phyloP scores from a whole-genome alignment of 2,329 filamentous ascomycete genomes.

The Cytospora mali region DNA sequence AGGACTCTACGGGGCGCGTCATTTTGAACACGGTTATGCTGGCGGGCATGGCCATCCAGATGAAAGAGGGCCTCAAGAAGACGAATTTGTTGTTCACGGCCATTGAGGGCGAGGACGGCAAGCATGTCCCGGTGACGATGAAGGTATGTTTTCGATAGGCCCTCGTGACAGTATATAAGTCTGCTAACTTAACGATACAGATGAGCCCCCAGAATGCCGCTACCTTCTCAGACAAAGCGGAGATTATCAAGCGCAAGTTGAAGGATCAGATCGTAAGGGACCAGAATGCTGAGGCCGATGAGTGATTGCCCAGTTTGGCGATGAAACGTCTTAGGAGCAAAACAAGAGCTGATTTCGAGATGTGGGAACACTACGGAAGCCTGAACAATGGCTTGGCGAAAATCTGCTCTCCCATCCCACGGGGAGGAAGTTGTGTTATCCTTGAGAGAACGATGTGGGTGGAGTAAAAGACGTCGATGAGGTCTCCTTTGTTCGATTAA shows the following conservation, averaged over 20 bases:
- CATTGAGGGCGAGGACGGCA: constrained; percentile 58
- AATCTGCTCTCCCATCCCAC: neutral
- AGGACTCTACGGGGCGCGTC: constrained; percentile 84
- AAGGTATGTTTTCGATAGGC: constrained; percentile 50
- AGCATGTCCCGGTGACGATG: constrained; percentile 61
- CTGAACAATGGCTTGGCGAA: neutral
- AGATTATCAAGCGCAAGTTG: constrained; percentile 54
- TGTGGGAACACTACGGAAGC: neutral
- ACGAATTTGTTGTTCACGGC: constrained; percentile 69
- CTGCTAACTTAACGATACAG: constrained; percentile 37
- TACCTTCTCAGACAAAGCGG: constrained; percentile 53
- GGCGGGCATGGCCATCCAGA: constrained; percentile 77
- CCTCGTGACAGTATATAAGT: neutral
- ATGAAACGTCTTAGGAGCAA: constrained; percentile 31
- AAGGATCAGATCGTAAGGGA: constrained; percentile 14
- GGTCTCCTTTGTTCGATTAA: constrained; percentile 9
- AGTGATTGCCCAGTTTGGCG: neutral
- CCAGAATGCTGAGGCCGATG: constrained; percentile 11
- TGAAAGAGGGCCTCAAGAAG: constrained; percentile 72
- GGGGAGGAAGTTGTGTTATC: neutral
- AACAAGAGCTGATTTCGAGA: neutral
- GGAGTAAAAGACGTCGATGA: neutral
- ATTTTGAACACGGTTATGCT: constrained; percentile 84
- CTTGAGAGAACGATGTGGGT: neutral
- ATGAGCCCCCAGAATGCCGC: constrained; percentile 58